phyloP scores from a whole-genome alignment of 352 stramenopile genomes.

The Phytophthora idaei region DNA sequence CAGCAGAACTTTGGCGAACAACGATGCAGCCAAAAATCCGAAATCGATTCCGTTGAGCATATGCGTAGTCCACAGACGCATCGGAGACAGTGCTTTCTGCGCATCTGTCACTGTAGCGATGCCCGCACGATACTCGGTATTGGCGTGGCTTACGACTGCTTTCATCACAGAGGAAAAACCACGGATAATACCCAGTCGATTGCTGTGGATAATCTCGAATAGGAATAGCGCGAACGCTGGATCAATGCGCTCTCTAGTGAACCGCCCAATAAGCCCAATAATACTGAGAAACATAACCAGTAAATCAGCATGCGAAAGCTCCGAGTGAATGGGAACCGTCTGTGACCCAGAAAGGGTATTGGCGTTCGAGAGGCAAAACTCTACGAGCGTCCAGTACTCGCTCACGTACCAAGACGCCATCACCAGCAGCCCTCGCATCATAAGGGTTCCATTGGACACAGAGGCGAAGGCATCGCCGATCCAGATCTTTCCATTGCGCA shows the following conservation, averaged over 20 bases:
- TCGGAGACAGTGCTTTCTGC: slow-evolving; percentile 15
- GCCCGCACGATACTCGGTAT: slow-evolving; percentile 22
- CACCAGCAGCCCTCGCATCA: slow-evolving; percentile 35
- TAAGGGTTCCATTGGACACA: slow-evolving; percentile 36
- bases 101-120: slow-evolving; percentile 26
- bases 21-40: slow-evolving; percentile 14
- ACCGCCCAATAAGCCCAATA: slow-evolving; percentile 28
- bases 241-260: slow-evolving; percentile 38
- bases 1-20: slow-evolving; percentile 25
- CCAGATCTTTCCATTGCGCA: slow-evolving; percentile 42
- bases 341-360: slow-evolving; percentile 23
- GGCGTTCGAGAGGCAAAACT: slow-evolving; percentile 27
- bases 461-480: slow-evolving; percentile 47
- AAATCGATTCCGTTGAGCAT: slow-evolving; percentile 30
- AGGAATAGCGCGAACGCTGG: slow-evolving; percentile 35
- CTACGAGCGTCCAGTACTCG: slow-evolving; percentile 38
- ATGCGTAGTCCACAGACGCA: slow-evolving; percentile 33
- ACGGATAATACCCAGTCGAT: slow-evolving; percentile 14
- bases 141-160: slow-evolving; percentile 4
- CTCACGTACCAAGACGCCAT: slow-evolving; percentile 42
- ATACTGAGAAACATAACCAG: slow-evolving; percentile 42
- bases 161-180: background rate
- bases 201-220: slow-evolving; percentile 33
- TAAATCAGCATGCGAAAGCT: slow-evolving; percentile 41
- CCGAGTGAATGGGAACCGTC: slow-evolving; percentile 21